Conservation (phyloP, 371 early-diverging fungal species). For the Caulochytrium protostelioides region DNA sequence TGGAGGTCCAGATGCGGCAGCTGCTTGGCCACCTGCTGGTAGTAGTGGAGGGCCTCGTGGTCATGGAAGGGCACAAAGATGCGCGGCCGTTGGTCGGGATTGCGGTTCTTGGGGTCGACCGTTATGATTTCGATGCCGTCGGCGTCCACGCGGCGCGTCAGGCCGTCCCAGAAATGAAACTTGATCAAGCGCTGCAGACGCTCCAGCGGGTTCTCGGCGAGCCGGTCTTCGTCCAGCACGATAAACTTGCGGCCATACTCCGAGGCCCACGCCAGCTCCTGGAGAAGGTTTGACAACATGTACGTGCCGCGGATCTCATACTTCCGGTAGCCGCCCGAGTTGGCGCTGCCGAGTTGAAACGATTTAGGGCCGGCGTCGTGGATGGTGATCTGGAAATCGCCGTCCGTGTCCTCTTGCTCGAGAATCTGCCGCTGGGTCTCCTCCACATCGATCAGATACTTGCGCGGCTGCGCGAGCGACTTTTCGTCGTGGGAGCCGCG, state of each 20-base stretch:
- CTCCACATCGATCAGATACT: slow-evolving; percentile 66
- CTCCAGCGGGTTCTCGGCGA: slow-evolving; percentile 84
- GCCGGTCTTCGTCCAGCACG: slow-evolving; percentile 59
- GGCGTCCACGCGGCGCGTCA: slow-evolving; percentile 81
- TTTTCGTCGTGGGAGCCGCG: slow-evolving; percentile 43
- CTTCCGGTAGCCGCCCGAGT: slow-evolving; percentile 61
- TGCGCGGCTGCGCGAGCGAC: slow-evolving; percentile 30
- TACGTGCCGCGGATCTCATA: slow-evolving; percentile 85
- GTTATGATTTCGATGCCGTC: slow-evolving; percentile 72
- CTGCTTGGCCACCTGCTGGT: slow-evolving; percentile 33
- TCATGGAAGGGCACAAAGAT: slow-evolving; percentile 80
- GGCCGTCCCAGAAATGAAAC: slow-evolving; percentile 78
- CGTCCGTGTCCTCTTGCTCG: slow-evolving; percentile 86
- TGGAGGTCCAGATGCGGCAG: slow-evolving; percentile 53
- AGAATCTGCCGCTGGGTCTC: slow-evolving; percentile 53
- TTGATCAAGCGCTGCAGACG: slow-evolving; percentile 74
- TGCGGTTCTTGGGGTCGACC: slow-evolving; percentile 79
- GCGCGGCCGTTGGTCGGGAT: slow-evolving; percentile 48
- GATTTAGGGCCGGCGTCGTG: slow-evolving; percentile 80
- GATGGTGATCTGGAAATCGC: slow-evolving; percentile 82
- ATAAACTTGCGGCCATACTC: slow-evolving; percentile 68
- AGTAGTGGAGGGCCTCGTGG: slow-evolving; percentile 51
- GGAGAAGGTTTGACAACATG: slow-evolving; percentile 75
- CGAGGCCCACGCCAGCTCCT: slow-evolving; percentile 76
- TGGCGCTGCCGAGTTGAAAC: slow-evolving; percentile 64